phyloP scores from a whole-genome alignment of 768 basidiomycete species.

The Calocybe cyanea region DNA sequence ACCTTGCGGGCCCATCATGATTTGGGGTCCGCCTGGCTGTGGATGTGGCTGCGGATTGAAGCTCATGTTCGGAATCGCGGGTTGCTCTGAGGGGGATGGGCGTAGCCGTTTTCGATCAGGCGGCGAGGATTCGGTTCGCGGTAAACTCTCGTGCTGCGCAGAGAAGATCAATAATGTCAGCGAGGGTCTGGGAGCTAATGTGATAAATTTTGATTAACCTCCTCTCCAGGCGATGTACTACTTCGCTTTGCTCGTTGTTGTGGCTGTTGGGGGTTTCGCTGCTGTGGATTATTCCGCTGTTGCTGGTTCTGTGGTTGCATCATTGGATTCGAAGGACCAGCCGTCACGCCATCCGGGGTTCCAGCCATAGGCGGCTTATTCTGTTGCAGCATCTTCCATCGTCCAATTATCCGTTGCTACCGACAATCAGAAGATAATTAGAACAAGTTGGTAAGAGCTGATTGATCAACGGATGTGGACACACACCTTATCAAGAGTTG shows the following conservation, averaged over 20 bases:
- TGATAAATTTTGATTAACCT: conserved; percentile 31
- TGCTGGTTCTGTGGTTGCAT: conserved; percentile 30
- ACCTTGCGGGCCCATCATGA: conserved; percentile 31
- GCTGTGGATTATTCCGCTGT: conserved; percentile 26
- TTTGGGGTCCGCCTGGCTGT: conserved; percentile 25
- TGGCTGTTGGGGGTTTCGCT: conserved; percentile 21
- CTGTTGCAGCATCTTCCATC: conserved; percentile 15
- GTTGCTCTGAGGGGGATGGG: conserved; percentile 47
- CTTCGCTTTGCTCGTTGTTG: conserved; percentile 41
- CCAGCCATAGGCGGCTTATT: conserved; percentile 9
- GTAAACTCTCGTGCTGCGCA: conserved; percentile 42
- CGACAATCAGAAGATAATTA: not conserved
- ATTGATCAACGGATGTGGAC: too few relatives aligned
- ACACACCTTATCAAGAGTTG: conserved; percentile 55
- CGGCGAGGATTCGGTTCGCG: conserved; percentile 51
- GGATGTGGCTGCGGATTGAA: conserved; percentile 29
- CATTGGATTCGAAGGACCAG: conserved; percentile 40
- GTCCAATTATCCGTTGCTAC: conserved; percentile 33
- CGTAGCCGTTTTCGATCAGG: conserved; percentile 53
- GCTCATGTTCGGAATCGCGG: conserved; percentile 25
- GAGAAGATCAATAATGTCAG: not conserved
- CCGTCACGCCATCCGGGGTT: conserved; percentile 32
- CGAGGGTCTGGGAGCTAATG: not conserved
- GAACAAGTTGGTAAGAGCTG: conserved; percentile 3
- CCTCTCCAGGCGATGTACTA: conserved; percentile 62